Percentiles rank a stretch among this genome's conserved stretches.
Conservation (phyloP, 2,329 filamentous ascomycete species). For the Fusarium anguioides region DNA sequence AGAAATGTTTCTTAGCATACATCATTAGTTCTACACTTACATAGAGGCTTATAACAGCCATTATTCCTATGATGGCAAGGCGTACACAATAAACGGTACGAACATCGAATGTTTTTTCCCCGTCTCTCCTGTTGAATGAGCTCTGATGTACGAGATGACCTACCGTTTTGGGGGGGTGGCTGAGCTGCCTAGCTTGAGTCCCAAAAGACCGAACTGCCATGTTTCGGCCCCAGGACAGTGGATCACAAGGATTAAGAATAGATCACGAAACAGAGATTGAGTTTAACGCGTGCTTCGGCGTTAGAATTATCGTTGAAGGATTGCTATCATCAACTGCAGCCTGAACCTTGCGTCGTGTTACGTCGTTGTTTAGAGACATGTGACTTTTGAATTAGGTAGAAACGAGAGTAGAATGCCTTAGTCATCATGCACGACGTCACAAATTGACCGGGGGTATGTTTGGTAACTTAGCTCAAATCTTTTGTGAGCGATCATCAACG, state of each 20-base stretch:
- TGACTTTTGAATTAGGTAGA: conserved; percentile 11
- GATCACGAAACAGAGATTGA: not conserved
- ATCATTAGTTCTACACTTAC: conserved; percentile 17
- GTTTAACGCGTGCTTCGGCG: conserved; percentile 1
- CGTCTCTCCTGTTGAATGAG: not conserved
- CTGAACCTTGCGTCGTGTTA: not conserved
- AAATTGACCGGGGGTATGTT: conserved; percentile 25
- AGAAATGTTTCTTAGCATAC: not conserved
- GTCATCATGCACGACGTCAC: conserved; percentile 40
- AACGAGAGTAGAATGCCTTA: conserved; percentile 11
- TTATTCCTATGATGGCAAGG: conserved; percentile 11
- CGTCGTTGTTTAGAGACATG: conserved; percentile 4
- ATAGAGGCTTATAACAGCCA: conserved; percentile 21
- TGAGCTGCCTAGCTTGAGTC: conserved; percentile 20
- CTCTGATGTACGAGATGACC: conserved; percentile 18
- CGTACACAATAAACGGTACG: conserved; percentile 8
- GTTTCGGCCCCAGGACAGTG: not conserved
- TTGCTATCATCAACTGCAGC: not conserved
- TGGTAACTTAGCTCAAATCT: conserved; percentile 27
- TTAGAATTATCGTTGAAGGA: not conserved
- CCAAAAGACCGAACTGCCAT: conserved; percentile 2
- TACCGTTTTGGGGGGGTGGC: conserved; percentile 36
- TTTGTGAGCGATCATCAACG: conserved; percentile 33
- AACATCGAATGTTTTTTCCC: conserved; percentile 29
- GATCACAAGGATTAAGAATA: not conserved